phyloP scores from a whole-genome alignment of 495 filamentous ascomycete species.

The Tuber microsphaerosporum region DNA sequence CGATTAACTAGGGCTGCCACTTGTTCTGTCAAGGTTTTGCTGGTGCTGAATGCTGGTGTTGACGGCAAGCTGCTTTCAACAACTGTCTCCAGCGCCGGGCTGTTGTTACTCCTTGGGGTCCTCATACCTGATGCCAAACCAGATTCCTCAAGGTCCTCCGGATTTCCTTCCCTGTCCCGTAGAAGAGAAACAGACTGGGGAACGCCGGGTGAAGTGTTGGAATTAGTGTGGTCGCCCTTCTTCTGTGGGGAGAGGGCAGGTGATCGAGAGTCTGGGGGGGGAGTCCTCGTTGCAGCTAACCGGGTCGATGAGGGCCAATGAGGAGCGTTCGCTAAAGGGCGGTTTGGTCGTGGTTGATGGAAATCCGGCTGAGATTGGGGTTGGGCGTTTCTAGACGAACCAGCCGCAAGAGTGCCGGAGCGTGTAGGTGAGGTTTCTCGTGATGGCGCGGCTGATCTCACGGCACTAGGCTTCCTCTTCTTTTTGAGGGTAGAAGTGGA shows the following conservation, averaged over 20 bases:
- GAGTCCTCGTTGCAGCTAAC: constrained; percentile 37
- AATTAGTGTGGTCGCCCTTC: constrained; percentile 47
- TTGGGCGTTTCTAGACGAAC: constrained; percentile 38
- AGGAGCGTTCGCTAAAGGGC: constrained; percentile 36
- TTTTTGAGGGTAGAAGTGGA: constrained; percentile 26
- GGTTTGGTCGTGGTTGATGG: constrained; percentile 35
- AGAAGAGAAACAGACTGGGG: constrained; percentile 43
- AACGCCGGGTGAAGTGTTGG: constrained; percentile 47
- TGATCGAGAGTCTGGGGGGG: constrained; percentile 39
- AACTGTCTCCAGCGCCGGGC: constrained; percentile 78
- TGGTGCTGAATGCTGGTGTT: constrained; percentile 55
- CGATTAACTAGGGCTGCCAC: constrained; percentile 44
- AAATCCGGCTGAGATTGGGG: constrained; percentile 30
- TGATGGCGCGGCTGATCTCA: constrained; percentile 36
- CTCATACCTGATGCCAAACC: constrained; percentile 52
- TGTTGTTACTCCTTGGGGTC: constrained; percentile 63
- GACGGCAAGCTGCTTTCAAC: constrained; percentile 80
- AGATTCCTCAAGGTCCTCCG: constrained; percentile 51
- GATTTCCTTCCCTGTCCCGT: constrained; percentile 33
- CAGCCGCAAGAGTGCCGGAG: constrained; percentile 32
- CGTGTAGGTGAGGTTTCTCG: constrained; percentile 41
- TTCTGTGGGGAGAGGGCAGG: constrained; percentile 38
- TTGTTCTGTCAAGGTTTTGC: constrained; percentile 49
- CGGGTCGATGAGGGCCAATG: constrained; percentile 39
- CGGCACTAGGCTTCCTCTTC: constrained; percentile 29